phyloP scores from a whole-genome alignment of 1,284 basidiomycete species.

The Vanrija sp. region DNA sequence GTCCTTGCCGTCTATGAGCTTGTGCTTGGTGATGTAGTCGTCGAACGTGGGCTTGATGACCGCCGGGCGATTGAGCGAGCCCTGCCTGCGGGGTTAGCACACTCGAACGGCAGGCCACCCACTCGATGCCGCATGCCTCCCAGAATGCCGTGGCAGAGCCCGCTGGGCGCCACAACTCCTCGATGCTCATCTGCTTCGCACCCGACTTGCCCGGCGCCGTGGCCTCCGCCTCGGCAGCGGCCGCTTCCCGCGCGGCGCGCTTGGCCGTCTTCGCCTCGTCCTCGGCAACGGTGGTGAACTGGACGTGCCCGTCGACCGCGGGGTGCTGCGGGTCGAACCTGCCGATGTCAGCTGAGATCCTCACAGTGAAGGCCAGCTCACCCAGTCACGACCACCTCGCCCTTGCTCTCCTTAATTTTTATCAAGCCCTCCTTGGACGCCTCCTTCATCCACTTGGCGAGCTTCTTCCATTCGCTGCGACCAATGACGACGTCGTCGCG shows the following conservation, averaged over 20 bases:
- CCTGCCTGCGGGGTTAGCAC: constrained; percentile 22
- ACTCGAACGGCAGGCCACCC: constrained; percentile 50
- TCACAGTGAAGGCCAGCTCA: constrained; percentile 9
- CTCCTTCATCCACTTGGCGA: constrained; percentile 71
- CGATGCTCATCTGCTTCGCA: constrained; percentile 49
- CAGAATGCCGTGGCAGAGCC: constrained; percentile 59
- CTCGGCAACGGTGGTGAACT: constrained; percentile 62
- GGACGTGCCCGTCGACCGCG: constrained; percentile 55
- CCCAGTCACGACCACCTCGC: constrained; percentile 49
- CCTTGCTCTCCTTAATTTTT: constrained; percentile 66
- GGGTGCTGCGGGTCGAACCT: constrained; percentile 62
- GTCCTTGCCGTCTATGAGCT: constrained; percentile 64
- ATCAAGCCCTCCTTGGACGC: constrained; percentile 68
- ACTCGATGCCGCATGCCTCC: constrained; percentile 55
- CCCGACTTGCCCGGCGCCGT: constrained; percentile 20
- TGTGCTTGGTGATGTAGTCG: constrained; percentile 59
- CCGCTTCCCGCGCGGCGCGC: constrained; percentile 48
- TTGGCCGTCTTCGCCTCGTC: constrained; percentile 52
- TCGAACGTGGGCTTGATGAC: constrained; percentile 57
- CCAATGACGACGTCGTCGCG: constrained; percentile 54
- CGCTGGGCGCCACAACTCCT: constrained; percentile 72
- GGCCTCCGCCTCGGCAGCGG: constrained; percentile 49
- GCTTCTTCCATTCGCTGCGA: constrained; percentile 63
- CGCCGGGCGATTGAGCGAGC: constrained; percentile 19
- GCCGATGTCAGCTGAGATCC: constrained; percentile 42